phyloP scores from a whole-genome alignment of 495 filamentous ascomycete species.

The Chaetomidium leptoderma region DNA sequence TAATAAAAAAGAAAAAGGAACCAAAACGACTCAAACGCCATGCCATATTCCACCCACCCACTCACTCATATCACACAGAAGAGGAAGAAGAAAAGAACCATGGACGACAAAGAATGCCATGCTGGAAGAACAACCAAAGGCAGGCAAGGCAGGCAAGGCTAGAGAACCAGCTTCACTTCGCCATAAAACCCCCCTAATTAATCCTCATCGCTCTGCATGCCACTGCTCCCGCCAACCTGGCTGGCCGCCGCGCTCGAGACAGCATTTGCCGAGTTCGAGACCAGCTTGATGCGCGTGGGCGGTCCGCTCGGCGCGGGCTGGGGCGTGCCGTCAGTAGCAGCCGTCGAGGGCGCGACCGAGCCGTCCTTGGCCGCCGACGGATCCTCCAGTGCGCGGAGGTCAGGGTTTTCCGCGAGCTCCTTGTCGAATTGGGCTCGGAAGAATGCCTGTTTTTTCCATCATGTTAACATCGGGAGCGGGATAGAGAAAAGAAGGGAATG shows the following conservation, averaged over 20 bases:
- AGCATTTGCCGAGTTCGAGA: conserved; percentile 43
- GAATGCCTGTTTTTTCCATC: conserved; percentile 53
- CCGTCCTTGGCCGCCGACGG: conserved; percentile 51
- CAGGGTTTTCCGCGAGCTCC: conserved; percentile 64
- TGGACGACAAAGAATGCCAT: neutral
- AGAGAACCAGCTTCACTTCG: too few relatives aligned
- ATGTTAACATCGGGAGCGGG: neutral
- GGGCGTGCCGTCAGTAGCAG: conserved; percentile 58
- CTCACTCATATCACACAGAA: too few relatives aligned
- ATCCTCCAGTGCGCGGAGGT: conserved; percentile 68
- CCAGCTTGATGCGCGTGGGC: conserved; percentile 51
- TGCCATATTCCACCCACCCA: too few relatives aligned
- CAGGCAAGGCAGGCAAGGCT: too few relatives aligned
- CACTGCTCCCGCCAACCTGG: conserved; percentile 36
- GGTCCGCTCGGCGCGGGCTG: conserved; percentile 44
- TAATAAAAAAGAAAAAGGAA: too few relatives aligned
- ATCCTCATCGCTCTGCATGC: conserved; percentile 46
- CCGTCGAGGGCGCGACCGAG: conserved; percentile 62
- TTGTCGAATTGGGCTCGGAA: conserved; percentile 64
- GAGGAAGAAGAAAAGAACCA: too few relatives aligned
- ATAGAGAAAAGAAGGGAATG: neutral
- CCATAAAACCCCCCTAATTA: too few relatives aligned
- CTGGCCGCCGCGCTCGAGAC: conserved; percentile 18
- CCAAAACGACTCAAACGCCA: too few relatives aligned
- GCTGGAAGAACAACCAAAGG: too few relatives aligned